phyloP scores from a whole-genome alignment of 768 basidiomycete species.

The Panellus pusillus region DNA sequence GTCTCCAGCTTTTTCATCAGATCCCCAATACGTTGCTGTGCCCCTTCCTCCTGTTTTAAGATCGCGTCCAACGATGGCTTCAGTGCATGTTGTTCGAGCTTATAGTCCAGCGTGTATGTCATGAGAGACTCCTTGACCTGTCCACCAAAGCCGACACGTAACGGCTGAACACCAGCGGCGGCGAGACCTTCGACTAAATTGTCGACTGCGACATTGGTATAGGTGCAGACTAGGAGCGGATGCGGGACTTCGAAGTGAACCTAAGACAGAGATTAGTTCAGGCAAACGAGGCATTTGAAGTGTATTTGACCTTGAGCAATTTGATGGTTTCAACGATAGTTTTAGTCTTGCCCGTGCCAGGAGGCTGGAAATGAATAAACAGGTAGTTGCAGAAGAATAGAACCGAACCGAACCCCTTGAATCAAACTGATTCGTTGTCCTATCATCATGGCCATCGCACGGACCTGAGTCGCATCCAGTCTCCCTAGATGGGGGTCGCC shows the following conservation, averaged over 20 bases:
- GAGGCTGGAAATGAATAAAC: constrained; percentile 52
- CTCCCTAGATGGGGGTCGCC: constrained; percentile 71
- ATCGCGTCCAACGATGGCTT: constrained; percentile 43
- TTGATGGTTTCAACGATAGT: constrained; percentile 86
- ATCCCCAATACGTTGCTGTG: constrained; percentile 25
- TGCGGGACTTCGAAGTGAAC: constrained; percentile 77
- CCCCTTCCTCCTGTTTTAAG: constrained; percentile 37
- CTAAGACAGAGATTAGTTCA: constrained; percentile 32
- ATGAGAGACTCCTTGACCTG: constrained; percentile 57
- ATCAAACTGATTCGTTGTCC: constrained; percentile 76
- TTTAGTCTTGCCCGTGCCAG: constrained; percentile 91
- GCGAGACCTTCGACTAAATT: constrained; percentile 80
- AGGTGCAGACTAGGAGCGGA: constrained; percentile 89
- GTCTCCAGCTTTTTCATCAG: constrained; percentile 29
- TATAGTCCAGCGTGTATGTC: constrained; percentile 61
- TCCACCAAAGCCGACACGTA: constrained; percentile 71
- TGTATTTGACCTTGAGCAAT: constrained; percentile 61
- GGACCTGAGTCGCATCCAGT: constrained; percentile 75
- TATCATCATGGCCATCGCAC: constrained; percentile 86
- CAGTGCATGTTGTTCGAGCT: constrained; percentile 61
- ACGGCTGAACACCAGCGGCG: constrained; percentile 60
- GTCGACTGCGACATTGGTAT: constrained; percentile 92
- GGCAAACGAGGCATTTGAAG: too few relatives aligned
- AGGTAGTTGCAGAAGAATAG: background rate
- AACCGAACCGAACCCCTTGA: constrained; percentile 67